Conservation (phyloP, 1,139 yeast species). For the Lipomyces yarrowii region DNA sequence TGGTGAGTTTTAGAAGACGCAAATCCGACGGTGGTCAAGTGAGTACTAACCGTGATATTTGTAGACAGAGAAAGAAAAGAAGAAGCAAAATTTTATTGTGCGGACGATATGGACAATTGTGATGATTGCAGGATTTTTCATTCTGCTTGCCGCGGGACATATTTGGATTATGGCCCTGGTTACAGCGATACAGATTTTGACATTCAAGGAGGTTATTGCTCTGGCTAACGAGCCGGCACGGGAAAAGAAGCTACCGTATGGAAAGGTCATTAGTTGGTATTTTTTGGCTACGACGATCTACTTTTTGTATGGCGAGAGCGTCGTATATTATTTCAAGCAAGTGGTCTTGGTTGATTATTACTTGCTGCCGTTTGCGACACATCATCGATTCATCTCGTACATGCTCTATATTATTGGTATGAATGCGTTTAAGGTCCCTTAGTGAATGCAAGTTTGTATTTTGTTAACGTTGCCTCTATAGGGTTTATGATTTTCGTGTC, state of each 20-base stretch:
- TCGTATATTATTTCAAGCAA: conserved; percentile 63
- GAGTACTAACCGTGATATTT: background rate
- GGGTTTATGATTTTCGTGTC: conserved; percentile 87
- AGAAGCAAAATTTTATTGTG: conserved; percentile 79
- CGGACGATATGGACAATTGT: conserved; percentile 95
- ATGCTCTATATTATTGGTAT: conserved; percentile 72
- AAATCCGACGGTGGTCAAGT: background rate
- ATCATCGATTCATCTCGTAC: conserved; percentile 85
- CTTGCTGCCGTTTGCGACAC: conserved; percentile 53
- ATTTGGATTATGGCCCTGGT: conserved; percentile 74
- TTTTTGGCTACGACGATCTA: conserved; percentile 71
- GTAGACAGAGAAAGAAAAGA: conserved; percentile 47
- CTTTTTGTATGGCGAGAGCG: conserved; percentile 84
- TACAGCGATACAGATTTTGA: conserved; percentile 71
- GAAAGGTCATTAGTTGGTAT: conserved; percentile 86
- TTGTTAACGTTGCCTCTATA: background rate
- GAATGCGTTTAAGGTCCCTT: background rate
- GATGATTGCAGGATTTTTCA: conserved; percentile 77
- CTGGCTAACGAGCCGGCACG: conserved; percentile 81
- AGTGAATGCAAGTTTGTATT: background rate
- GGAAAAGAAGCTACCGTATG: conserved; percentile 79
- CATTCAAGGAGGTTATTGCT: conserved; percentile 88
- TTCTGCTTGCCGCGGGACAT: conserved; percentile 83
- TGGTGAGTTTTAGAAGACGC: background rate
- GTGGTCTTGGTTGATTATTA: conserved; percentile 49